Percentiles rank a stretch among this genome's conserved stretches.
These are phyloP conservation scores for Tausonia pullulans DNA, from an alignment of 1,284 basidiomycete species.

Conservation along the genomic window DNA sequence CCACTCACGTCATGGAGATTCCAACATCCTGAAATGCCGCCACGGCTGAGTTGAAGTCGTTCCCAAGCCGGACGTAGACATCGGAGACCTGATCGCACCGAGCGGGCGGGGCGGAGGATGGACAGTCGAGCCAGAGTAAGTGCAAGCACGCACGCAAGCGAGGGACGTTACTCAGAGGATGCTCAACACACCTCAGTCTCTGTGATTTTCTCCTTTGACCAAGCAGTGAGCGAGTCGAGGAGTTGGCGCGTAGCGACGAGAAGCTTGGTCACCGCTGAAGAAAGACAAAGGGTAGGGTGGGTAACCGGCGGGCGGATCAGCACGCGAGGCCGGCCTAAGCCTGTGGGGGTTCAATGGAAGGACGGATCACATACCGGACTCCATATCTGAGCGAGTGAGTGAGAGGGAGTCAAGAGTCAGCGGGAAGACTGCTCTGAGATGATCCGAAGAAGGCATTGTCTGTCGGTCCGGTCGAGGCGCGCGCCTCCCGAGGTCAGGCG, in stretches of 20 bases:
- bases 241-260: slow-evolving; percentile 92
- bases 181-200: slow-evolving; percentile 44
- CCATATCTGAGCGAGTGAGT: slow-evolving; percentile 2
- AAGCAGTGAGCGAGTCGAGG: slow-evolving; percentile 78
- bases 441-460: background rate
- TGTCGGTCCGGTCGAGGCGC: background rate
- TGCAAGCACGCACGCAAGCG: background rate
- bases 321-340: background rate
- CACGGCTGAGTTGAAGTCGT: slow-evolving; percentile 92
- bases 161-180: background rate
- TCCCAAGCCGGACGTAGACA: slow-evolving; percentile 89
- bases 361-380: slow-evolving; percentile 1
- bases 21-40: slow-evolving; percentile 73
- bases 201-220: slow-evolving; percentile 63
- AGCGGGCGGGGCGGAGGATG: background rate
- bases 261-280: slow-evolving; percentile 56
- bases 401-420: background rate
- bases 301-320: background rate
- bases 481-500: too few relatives aligned
- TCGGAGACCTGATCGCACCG: slow-evolving; percentile 66
- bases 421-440: background rate
- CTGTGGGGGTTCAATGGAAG: background rate
- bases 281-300: background rate
- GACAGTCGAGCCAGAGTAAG: background rate
- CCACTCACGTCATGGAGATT: slow-evolving; percentile 79